Percentiles rank a stretch among this genome's conserved stretches.
Conservation (phyloP, 2,329 filamentous ascomycete genomes). For the Neofusicoccum umdonicola region DNA sequence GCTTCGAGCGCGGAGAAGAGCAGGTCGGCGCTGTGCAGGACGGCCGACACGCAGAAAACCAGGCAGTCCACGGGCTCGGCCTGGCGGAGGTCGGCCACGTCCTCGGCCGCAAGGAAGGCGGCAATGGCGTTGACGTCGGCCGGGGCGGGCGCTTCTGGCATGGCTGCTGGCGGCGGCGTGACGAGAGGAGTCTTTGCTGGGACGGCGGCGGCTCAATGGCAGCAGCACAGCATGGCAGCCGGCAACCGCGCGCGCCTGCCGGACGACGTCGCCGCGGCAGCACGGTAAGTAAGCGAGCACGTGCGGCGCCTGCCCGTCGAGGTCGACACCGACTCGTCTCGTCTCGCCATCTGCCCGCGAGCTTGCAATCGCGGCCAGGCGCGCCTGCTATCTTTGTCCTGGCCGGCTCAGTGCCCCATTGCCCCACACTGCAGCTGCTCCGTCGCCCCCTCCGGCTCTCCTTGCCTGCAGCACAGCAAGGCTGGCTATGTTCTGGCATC, state of each 20-base stretch:
- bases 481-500: not conserved
- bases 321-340: too few relatives aligned
- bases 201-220: too few relatives aligned
- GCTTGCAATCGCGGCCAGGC: too few relatives aligned
- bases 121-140: constrained; percentile 31
- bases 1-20: constrained; percentile 35
- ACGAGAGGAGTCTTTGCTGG: not conserved
- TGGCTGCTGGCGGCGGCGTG: not conserved
- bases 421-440: too few relatives aligned
- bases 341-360: too few relatives aligned
- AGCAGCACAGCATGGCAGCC: too few relatives aligned
- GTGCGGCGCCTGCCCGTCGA: not conserved
- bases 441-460: too few relatives aligned
- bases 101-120: constrained; percentile 29
- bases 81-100: constrained; percentile 23
- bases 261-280: too few relatives aligned
- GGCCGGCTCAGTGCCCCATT: too few relatives aligned
- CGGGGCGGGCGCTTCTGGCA: not conserved
- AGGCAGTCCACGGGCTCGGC: constrained; percentile 35
- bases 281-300: not conserved
- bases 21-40: constrained; percentile 35
- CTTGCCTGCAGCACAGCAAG: too few relatives aligned
- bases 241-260: too few relatives aligned
- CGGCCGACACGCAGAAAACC: constrained; percentile 41
- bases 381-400: too few relatives aligned